A percentile compares a stretch with the other conserved stretches of the same genome.
phyloP scores from a whole-genome alignment of 768 basidiomycete genomes.

The Leucogyrophana mollusca region DNA sequence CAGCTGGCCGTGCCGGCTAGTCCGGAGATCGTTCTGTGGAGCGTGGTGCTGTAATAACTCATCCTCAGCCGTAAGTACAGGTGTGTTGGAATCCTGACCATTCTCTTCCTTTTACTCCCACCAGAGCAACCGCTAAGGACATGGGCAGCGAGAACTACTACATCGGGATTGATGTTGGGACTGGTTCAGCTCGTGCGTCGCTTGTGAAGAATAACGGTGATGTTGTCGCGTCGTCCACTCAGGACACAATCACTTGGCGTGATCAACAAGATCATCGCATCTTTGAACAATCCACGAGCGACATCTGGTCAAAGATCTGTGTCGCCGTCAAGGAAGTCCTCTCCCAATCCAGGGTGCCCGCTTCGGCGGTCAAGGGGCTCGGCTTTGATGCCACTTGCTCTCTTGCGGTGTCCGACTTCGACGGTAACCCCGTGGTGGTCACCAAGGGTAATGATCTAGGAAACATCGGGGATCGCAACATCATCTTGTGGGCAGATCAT shows the following conservation, averaged over 20 bases:
- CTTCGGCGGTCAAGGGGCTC: slow-evolving; percentile 73
- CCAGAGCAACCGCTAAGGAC: slow-evolving; percentile 1
- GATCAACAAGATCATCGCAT: slow-evolving; percentile 84
- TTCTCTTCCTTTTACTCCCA: slow-evolving; percentile 5
- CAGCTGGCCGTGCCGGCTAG: too few species aligned
- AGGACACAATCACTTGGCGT: slow-evolving; percentile 84
- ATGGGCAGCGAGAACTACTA: slow-evolving; percentile 51
- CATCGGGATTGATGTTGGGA: slow-evolving; percentile 85
- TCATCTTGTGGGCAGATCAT: slow-evolving; percentile 97
- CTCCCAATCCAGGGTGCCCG: slow-evolving; percentile 49
- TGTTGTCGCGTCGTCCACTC: slow-evolving; percentile 75
- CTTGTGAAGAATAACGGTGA: slow-evolving; percentile 70
- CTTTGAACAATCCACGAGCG: slow-evolving; percentile 91
- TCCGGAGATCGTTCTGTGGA: too few species aligned
- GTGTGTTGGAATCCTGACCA: neutral
- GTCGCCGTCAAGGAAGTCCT: slow-evolving; percentile 64
- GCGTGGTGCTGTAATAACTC: too few species aligned
- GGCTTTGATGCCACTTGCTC: slow-evolving; percentile 98
- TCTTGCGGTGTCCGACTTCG: slow-evolving; percentile 75
- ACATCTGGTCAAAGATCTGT: slow-evolving; percentile 81
- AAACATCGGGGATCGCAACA: slow-evolving; percentile 68
- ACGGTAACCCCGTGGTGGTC: slow-evolving; percentile 74
- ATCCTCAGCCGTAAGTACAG: neutral
- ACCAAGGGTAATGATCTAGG: slow-evolving; percentile 69
- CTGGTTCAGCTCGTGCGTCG: slow-evolving; percentile 88